These are phyloP conservation scores for Clarireedia sp. DNA, from an alignment of 2,329 filamentous ascomycete genomes.

Conservation along the genomic window DNA sequence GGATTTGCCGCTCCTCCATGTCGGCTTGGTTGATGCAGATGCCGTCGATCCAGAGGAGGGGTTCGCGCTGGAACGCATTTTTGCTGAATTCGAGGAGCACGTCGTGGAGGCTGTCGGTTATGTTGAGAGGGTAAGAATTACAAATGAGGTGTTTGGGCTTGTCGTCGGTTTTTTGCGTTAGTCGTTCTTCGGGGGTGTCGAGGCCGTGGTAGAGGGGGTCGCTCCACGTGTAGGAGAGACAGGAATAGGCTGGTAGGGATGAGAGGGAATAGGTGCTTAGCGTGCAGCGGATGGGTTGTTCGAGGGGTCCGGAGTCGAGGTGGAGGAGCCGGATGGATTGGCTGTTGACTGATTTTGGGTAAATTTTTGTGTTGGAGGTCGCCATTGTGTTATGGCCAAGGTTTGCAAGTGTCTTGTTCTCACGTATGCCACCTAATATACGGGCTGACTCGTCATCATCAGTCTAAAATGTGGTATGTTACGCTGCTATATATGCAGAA, in stretches of 20 bases:
- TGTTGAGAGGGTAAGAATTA: background rate
- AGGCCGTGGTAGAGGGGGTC: constrained; percentile 8
- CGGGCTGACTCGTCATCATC: background rate
- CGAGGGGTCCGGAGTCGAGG: background rate
- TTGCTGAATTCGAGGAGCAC: constrained; percentile 2
- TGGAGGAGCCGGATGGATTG: constrained; percentile 2
- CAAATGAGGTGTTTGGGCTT: background rate
- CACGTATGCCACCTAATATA: too few relatives aligned
- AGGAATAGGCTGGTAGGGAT: background rate
- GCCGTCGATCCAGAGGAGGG: constrained; percentile 13
- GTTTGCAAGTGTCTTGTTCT: too few relatives aligned
- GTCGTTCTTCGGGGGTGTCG: background rate
- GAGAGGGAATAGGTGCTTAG: background rate
- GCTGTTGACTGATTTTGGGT: background rate
- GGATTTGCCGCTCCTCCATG: constrained; percentile 3
- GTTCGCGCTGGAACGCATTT: background rate
- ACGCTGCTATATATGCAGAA: background rate
- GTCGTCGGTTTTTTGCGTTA: background rate
- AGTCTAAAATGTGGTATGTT: background rate
- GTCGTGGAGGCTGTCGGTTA: background rate
- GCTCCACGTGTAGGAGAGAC: constrained; percentile 10
- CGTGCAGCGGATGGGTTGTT: constrained; percentile 1
- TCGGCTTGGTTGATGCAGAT: constrained; percentile 15
- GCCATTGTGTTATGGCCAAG: too few relatives aligned
- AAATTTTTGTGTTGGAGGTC: background rate